Evolutionary conservation across 768 basidiomycete genomes (phyloP).

Genomic region (Pisolithus sp.): DNA sequence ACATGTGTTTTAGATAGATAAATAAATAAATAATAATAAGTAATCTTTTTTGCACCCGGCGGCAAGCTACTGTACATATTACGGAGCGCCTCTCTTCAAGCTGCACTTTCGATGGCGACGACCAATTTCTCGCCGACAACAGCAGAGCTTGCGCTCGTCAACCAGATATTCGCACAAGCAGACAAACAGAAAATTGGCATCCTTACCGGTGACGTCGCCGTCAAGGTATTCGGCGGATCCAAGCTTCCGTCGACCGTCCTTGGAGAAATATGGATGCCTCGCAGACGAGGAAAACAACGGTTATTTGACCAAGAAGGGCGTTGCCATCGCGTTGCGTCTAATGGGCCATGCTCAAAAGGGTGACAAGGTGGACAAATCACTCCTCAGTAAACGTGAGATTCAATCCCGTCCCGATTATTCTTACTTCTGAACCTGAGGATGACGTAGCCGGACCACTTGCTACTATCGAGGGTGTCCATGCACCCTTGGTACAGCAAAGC

Average conservation of each 20-base stretch:
- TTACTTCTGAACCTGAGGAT: constrained; percentile 9
- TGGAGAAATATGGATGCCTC: constrained; percentile 90
- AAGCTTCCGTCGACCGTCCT: constrained; percentile 71
- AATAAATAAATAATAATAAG: neutral
- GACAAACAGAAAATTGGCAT: constrained; percentile 79
- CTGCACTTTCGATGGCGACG: constrained; percentile 27
- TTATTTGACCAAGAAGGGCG: constrained; percentile 81
- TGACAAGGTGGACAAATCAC: constrained; percentile 54
- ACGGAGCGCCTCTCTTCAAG: neutral
- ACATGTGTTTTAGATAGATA: neutral
- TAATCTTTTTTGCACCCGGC: neutral
- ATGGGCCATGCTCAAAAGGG: constrained; percentile 92
- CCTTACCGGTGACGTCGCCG: constrained; percentile 86
- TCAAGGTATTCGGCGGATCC: constrained; percentile 79
- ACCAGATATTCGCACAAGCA: constrained; percentile 63
- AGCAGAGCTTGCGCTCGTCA: constrained; percentile 52
- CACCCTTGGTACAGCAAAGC: constrained; percentile 47
- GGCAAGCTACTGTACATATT: neutral
- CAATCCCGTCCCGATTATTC: neutral
- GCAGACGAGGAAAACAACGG: constrained; percentile 94
- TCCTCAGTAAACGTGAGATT: constrained; percentile 65
- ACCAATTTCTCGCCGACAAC: constrained; percentile 40
- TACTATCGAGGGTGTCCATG: constrained; percentile 62
- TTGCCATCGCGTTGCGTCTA: constrained; percentile 81
- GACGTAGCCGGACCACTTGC: constrained; percentile 74